Evolutionary conservation across 495 filamentous ascomycete genomes (phyloP).

Genomic region (Tuber borchii): DNA sequence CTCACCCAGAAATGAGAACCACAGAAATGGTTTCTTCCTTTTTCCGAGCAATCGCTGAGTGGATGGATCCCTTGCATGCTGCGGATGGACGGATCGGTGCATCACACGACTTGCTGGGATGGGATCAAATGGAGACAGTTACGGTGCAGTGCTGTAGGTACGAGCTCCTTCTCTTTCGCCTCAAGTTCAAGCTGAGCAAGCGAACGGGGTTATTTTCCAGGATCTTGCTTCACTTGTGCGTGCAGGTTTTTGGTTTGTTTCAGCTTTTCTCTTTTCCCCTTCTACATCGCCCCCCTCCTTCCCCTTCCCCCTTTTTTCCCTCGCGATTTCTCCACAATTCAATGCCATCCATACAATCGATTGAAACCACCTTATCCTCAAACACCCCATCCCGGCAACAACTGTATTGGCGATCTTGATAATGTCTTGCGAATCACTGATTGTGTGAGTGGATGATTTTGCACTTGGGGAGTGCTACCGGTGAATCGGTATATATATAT

Average conservation of each 20-base stretch:
- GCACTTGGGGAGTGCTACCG: not conserved
- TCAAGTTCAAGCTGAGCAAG: not conserved
- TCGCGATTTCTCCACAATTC: not conserved
- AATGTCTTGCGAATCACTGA: slow-evolving; percentile 3
- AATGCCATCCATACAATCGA: not conserved
- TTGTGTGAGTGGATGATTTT: not conserved
- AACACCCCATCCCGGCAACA: not conserved
- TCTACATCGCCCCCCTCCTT: slow-evolving; percentile 11
- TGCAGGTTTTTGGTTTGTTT: slow-evolving; percentile 36
- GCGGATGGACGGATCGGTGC: slow-evolving; percentile 36
- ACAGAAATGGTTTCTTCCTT: slow-evolving; percentile 9
- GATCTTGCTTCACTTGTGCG: slow-evolving; percentile 28
- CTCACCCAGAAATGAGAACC: slow-evolving; percentile 27
- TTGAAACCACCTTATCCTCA: slow-evolving; percentile 1
- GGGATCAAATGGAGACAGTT: slow-evolving; percentile 31
- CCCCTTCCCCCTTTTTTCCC: slow-evolving; percentile 10
- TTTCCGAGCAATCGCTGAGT: slow-evolving; percentile 25
- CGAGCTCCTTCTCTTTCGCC: not conserved
- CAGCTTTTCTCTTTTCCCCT: slow-evolving; percentile 15
- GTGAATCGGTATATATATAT: slow-evolving; percentile 1
- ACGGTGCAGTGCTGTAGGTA: not conserved
- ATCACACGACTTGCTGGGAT: slow-evolving; percentile 38
- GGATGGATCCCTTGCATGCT: slow-evolving; percentile 38
- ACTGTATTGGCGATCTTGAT: slow-evolving; percentile 1
- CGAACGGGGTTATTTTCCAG: slow-evolving; percentile 9